Evolutionary conservation across 2,329 filamentous ascomycete genomes (phyloP), one percentile per base, ranked within the genome.

Genomic region (Pseudohalonectria lignicola): DNA sequence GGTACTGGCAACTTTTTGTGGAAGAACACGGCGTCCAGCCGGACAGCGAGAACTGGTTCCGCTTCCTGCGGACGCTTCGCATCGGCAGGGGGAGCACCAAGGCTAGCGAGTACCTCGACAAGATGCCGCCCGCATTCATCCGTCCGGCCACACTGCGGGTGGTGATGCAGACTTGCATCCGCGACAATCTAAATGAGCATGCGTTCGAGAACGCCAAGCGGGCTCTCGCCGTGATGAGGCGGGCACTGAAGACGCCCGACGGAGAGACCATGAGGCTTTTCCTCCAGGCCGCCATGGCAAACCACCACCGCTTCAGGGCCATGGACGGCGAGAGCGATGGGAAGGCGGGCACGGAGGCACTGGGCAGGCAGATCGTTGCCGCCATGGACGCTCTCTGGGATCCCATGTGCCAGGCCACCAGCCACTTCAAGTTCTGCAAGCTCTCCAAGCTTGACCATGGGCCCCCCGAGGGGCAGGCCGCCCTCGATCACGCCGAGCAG

Each of bases 1-100:
- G 69, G 23, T 96, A 95, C 58, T 96, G 88, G 88, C 64, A 80
- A 15, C 53, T 80, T 5, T 63, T 95, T 41, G 83, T 80, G 6
- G 55, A 65, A 2, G 58, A 67, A 11, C 69, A 76, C 53, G 60
- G 61, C n/a, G 60, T 95, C 42, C 53, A 63, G 2, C 87, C 90
- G 1, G 88, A 95, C 53, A 50, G 64, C 8, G 69, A 79, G 45
- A 87, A 86, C 53, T 82, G 79, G 60, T 66, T 77, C 45, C 64
- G 68, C 45, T 79, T 86, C 49, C 66, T 95, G 13, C 71, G 75
- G 38, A 57, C 84, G 31, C 69, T 92, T 26, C 74, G 77, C 37
- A 56, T 71, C 25, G 76, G 74, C 31, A 79, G 81, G 41, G 71
- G 79, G 31, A 88, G 83, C 47, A 63, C 62, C 29, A 67, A 75